phyloP scores from a whole-genome alignment of 495 filamentous ascomycete species.

The Podospora pseudopauciseta region DNA sequence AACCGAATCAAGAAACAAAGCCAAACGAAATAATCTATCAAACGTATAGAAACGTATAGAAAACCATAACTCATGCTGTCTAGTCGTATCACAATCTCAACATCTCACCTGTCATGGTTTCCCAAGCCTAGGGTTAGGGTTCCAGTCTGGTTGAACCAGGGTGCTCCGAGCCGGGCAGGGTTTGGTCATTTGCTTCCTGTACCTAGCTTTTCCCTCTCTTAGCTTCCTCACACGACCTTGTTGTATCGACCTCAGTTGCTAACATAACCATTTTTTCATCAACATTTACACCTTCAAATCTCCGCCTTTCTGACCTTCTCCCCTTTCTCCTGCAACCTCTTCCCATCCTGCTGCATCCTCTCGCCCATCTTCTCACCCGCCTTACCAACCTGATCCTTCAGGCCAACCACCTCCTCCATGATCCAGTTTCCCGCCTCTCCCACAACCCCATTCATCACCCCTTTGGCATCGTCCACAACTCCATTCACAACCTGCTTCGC shows the following conservation, averaged over 20 bases:
- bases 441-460: background rate
- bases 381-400: background rate
- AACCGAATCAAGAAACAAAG: background rate
- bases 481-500: constrained; percentile 3
- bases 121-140: too few species aligned
- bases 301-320: background rate
- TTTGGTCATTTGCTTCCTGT: too few species aligned
- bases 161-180: too few species aligned
- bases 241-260: too few species aligned
- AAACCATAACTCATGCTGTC: background rate
- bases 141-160: too few species aligned
- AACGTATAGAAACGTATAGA: background rate
- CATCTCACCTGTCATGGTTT: too few species aligned
- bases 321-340: background rate
- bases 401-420: background rate
- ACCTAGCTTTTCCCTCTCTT: too few species aligned
- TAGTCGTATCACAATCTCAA: background rate
- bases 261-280: background rate
- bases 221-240: too few species aligned
- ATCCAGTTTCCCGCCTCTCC: background rate
- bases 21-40: background rate
- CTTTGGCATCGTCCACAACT: background rate
- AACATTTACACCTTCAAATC: background rate
- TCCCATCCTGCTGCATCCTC: background rate
- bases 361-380: background rate